These are phyloP conservation scores for Blattamonas nauphoetae DNA, from an alignment of 78 protist genomes.

Conservation along the genomic window DNA sequence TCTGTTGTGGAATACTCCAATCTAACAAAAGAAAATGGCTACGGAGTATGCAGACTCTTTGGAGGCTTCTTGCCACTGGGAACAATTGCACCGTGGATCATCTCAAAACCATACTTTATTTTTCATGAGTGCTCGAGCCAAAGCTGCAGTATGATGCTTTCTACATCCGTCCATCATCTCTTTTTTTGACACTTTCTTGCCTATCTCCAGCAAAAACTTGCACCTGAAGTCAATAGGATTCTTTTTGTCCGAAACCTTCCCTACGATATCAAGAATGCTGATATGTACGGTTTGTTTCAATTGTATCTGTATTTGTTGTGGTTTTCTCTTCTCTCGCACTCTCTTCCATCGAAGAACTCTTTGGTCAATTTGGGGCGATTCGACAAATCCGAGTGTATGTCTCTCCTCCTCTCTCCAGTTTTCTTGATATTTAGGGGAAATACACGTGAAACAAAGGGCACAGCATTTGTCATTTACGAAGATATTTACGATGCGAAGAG, in stretches of 20 bases:
- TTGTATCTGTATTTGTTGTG: background rate
- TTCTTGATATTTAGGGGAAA: constrained; percentile 47
- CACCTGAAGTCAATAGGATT: constrained; percentile 87
- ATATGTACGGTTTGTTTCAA: constrained; percentile 59
- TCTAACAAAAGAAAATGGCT: no score
- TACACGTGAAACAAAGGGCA: constrained; percentile 73
- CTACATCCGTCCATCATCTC: no score
- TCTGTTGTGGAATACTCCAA: no score
- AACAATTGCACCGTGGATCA: no score
- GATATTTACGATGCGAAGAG: constrained; percentile 91
- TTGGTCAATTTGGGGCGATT: constrained; percentile 89
- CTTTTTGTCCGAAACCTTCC: constrained; percentile 80
- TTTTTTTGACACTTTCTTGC: no score
- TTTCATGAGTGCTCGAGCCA: no score
- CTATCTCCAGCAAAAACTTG: constrained; percentile 59
- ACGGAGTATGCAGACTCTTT: no score
- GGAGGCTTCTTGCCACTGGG: no score
- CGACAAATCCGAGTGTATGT: constrained; percentile 73
- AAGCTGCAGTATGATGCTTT: no score
- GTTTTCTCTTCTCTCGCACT: background rate
- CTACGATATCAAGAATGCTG: constrained; percentile 74
- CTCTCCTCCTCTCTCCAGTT: background rate
- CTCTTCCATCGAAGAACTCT: constrained; percentile 37
- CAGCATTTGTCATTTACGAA: constrained; percentile 91
- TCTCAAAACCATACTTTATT: no score